Base-by-base conservation (phyloP, 352 stramenopile genomes). In the Globisporangium radiosum region DNA sequence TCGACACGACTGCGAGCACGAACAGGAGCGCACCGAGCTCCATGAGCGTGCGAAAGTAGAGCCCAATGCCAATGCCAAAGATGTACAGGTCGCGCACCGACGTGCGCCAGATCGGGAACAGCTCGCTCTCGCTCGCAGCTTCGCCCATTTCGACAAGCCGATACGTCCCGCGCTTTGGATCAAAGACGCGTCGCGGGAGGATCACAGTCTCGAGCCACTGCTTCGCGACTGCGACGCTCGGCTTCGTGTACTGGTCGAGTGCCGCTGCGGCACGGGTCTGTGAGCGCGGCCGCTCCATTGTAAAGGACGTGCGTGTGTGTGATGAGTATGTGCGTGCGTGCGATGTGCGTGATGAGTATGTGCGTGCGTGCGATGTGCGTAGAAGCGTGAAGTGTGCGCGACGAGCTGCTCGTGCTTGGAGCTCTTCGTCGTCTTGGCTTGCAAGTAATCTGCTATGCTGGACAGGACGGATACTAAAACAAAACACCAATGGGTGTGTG, bases 1-100 rank as follows among this genome's bases (percentile, higher is more conserved):
- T 64, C 49, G 76, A 86, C 38, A 92, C 66, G 0, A 69, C 60
- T 11, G 78, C 80, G 58, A 90, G 76, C 40, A 81, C 60, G 42
- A 87, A 69, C 57, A 86, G 70, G 38, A 88, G 63, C 36, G 66
- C 37, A 14, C 69, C 69, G 36, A 90, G 65, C 55, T 87, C 69
- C 62, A 88, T 47, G 54, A 90, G 59, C 70, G 84, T 88, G 66
- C 73, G 78, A 57, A 92, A 92, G 68, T 90, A 92, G 52, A 92
- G 71, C 17, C 80, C 75, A 48, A 92, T 70, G 58, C 82, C 82
- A 42, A 92, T 84, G 63, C 82, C 82, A 56, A 92, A 92, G 19
- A 73, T 71, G 45, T 73, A 77, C 37, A 92, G 70, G 47, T 89
- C 76, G 38, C 51, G 47, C n/a, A 89, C 67, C 33, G 64, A 75